A percentile compares a stretch with the other conserved stretches of the same genome.
These are phyloP conservation scores for Zea luxurians DNA, from an alignment of 176 grass and related monocot genomes.

Conservation along the genomic window DNA sequence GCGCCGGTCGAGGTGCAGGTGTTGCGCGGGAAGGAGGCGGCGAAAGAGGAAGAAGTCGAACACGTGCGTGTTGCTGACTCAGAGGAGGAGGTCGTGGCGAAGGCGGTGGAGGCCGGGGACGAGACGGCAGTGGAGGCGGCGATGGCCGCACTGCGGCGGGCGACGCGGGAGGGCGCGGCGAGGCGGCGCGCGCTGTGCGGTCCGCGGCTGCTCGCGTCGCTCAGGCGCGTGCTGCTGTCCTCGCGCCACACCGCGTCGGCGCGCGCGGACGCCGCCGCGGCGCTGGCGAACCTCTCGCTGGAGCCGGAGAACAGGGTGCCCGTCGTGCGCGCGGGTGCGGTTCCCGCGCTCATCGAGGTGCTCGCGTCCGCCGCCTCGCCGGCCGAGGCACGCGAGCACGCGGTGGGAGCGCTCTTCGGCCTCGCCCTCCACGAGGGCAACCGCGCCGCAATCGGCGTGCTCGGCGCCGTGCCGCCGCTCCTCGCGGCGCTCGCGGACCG, in stretches of 20 bases:
- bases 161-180: slow-evolving; percentile 56
- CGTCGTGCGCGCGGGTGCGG: slow-evolving; percentile 55
- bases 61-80: background rate
- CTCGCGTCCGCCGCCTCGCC: slow-evolving; percentile 6
- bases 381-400: slow-evolving; percentile 60
- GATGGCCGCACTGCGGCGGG: slow-evolving; percentile 47
- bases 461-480: slow-evolving; percentile 60
- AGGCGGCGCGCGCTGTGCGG: slow-evolving; percentile 51
- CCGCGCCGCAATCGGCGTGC: slow-evolving; percentile 70
- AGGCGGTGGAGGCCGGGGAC: slow-evolving; percentile 31
- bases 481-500: slow-evolving; percentile 46
- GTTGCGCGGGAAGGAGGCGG: slow-evolving; percentile 22
- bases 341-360: slow-evolving; percentile 55
- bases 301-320: slow-evolving; percentile 57
- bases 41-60: background rate
- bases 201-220: slow-evolving; percentile 51
- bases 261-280: slow-evolving; percentile 50
- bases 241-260: slow-evolving; percentile 23
- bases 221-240: slow-evolving; percentile 45
- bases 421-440: slow-evolving; percentile 65
- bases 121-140: slow-evolving; percentile 48
- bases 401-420: slow-evolving; percentile 63
- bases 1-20: slow-evolving; percentile 4
- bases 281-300: slow-evolving; percentile 61
- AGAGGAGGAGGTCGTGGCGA: slow-evolving; percentile 41